Percentiles rank a stretch among this genome's conserved stretches.
phyloP scores from a whole-genome alignment of 1,284 basidiomycete species.

The Trametes versicolor region DNA sequence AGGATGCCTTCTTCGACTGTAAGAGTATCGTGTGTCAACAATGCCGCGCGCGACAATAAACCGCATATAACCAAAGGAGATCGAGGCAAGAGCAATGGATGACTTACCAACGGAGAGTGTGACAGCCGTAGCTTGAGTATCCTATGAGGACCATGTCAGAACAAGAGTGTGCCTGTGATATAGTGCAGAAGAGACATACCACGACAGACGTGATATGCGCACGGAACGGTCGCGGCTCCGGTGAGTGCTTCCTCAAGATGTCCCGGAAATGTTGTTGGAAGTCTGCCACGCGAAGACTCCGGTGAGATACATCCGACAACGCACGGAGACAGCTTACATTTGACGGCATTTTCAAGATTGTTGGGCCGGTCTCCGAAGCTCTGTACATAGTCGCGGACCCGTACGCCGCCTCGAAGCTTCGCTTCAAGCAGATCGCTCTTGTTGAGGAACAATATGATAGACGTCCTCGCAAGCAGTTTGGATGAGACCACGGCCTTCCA shows the following conservation, averaged over 20 bases:
- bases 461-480: conserved; percentile 50
- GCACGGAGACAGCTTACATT: conserved; percentile 41
- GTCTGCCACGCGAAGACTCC: conserved; percentile 38
- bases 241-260: conserved; percentile 48
- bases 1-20: conserved; percentile 60
- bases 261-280: conserved; percentile 54
- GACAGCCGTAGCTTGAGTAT: conserved; percentile 72
- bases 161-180: neutral
- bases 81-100: neutral
- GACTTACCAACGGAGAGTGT: conserved; percentile 68
- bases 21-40: conserved; percentile 21
- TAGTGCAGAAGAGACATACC: conserved; percentile 49
- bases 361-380: conserved; percentile 49
- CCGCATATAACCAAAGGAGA: neutral
- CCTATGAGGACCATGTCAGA: conserved; percentile 49
- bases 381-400: conserved; percentile 65
- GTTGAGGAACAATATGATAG: conserved; percentile 51
- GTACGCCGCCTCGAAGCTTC: conserved; percentile 68
- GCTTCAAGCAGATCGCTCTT: conserved; percentile 69
- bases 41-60: conserved; percentile 22
- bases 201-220: conserved; percentile 80
- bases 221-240: conserved; percentile 69
- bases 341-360: conserved; percentile 48
- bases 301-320: neutral
- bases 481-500: conserved; percentile 53